A percentile compares a stretch with the other conserved stretches of the same genome.
Conservation (phyloP, 768 basidiomycete species). For the Psilocybe sp. region DNA sequence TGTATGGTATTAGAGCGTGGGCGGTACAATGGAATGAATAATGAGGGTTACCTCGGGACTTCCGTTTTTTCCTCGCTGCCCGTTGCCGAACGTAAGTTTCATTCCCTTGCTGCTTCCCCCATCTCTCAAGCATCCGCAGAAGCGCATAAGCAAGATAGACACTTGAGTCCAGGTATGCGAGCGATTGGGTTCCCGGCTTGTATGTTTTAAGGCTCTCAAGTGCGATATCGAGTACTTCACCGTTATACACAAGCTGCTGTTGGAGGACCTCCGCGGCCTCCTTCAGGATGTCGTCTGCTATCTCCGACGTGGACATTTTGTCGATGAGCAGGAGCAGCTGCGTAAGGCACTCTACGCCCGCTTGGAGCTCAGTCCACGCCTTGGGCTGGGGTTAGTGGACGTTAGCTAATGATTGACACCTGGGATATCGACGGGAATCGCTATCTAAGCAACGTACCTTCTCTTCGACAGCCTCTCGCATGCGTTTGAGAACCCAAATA, state of each 20-base stretch:
- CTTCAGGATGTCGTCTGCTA: conserved; percentile 43
- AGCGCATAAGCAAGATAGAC: conserved; percentile 82
- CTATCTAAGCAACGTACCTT: conserved; percentile 54
- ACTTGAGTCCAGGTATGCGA: conserved; percentile 84
- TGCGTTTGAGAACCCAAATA: conserved; percentile 84
- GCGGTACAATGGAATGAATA: not conserved
- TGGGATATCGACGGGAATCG: conserved; percentile 4
- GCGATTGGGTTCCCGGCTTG: conserved; percentile 74
- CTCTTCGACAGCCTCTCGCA: conserved; percentile 88
- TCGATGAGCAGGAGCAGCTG: conserved; percentile 90
- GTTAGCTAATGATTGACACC: not conserved
- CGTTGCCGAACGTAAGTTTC: conserved; percentile 79
- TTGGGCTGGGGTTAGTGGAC: conserved; percentile 63
- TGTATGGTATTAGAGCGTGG: conserved; percentile 8
- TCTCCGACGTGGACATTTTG: conserved; percentile 60
- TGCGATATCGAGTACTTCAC: conserved; percentile 88
- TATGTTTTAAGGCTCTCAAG: conserved; percentile 75
- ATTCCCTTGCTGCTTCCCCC: conserved; percentile 67
- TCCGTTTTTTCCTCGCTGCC: conserved; percentile 47
- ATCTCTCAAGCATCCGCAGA: conserved; percentile 87
- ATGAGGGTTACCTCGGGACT: conserved; percentile 34
- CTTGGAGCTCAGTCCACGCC: conserved; percentile 90
- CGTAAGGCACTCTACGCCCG: conserved; percentile 90
- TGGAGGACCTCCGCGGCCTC: conserved; percentile 83
- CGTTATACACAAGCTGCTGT: conserved; percentile 92